phyloP scores from a whole-genome alignment of 2,329 filamentous ascomycete species.

The Ceratocystiopsis brevicomis region DNA sequence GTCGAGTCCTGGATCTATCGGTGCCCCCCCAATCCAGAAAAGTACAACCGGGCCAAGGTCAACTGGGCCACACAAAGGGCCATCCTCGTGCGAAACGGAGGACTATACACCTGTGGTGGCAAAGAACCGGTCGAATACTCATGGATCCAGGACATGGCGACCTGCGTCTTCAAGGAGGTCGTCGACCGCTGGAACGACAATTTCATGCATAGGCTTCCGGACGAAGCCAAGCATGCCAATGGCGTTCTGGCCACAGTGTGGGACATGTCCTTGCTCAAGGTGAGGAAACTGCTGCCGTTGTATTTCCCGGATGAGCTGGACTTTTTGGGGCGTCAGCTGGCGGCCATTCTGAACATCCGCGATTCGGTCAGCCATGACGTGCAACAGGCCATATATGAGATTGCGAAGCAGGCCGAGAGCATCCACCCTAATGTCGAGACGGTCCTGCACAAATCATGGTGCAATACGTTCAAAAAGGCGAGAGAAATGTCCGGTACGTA shows the following conservation, averaged over 20 bases:
- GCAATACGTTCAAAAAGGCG: too few species aligned
- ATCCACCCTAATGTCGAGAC: background rate
- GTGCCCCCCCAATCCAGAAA: too few species aligned
- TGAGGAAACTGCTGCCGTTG: background rate
- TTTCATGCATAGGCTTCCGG: background rate
- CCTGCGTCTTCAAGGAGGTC: background rate
- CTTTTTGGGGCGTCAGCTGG: conserved; percentile 1
- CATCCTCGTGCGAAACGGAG: conserved; percentile 2
- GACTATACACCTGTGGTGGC: conserved; percentile 1
- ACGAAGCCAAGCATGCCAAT: background rate
- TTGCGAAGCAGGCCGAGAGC: background rate
- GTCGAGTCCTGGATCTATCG: background rate
- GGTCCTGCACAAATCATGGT: background rate
- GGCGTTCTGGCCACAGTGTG: background rate
- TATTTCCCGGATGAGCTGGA: background rate
- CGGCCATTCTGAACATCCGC: background rate
- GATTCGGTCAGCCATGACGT: background rate
- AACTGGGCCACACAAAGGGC: conserved; percentile 4
- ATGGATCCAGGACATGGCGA: conserved; percentile 4
- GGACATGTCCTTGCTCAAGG: background rate
- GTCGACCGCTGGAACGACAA: conserved; percentile 1
- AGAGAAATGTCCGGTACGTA: too few species aligned
- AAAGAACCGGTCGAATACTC: background rate
- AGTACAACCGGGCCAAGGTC: background rate
- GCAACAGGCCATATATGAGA: background rate